Conservation (phyloP, 2,329 filamentous ascomycete species). For the Seiridium cupressi region DNA sequence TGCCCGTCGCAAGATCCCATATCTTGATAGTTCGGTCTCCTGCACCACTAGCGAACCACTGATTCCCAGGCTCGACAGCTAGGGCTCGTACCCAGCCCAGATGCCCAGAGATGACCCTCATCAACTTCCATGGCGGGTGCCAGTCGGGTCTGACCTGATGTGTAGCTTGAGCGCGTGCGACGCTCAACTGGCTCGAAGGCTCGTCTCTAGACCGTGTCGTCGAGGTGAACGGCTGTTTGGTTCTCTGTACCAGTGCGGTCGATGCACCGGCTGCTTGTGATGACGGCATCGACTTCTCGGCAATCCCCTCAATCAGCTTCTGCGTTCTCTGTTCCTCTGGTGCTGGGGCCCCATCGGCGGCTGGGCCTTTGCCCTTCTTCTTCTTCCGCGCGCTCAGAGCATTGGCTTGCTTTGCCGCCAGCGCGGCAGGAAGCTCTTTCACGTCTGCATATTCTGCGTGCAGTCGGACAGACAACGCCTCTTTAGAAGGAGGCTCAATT, state of each 20-base stretch:
- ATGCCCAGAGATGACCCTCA: conserved; percentile 95
- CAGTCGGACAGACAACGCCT: conserved; percentile 28
- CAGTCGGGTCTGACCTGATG: conserved; percentile 75
- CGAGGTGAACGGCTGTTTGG: conserved; percentile 21
- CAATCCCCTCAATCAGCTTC: conserved; percentile 66
- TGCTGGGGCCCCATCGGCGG: conserved; percentile 21
- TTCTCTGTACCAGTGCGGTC: conserved; percentile 35
- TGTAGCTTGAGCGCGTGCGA: conserved; percentile 33
- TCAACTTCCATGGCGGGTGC: conserved; percentile 98
- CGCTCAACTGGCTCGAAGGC: conserved; percentile 21
- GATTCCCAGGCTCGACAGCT: conserved; percentile 91
- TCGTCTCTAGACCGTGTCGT: conserved; percentile 15
- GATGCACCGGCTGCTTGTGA: conserved; percentile 21
- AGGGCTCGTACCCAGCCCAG: conserved; percentile 89
- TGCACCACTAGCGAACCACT: conserved; percentile 95
- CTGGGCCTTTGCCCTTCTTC: conserved; percentile 20
- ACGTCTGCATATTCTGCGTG: conserved; percentile 29
- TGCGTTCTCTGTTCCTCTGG: conserved; percentile 48
- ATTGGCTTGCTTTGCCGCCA: conserved; percentile 35
- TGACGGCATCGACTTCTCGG: conserved; percentile 25
- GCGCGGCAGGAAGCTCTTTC: conserved; percentile 23
- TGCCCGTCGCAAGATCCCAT: conserved; percentile 90
- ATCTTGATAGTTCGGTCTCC: conserved; percentile 98
- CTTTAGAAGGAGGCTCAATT: not conserved
- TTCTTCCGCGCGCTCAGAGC: conserved; percentile 24